Conservation (phyloP, 2,329 filamentous ascomycete species). For the Pyrenophora teres region DNA sequence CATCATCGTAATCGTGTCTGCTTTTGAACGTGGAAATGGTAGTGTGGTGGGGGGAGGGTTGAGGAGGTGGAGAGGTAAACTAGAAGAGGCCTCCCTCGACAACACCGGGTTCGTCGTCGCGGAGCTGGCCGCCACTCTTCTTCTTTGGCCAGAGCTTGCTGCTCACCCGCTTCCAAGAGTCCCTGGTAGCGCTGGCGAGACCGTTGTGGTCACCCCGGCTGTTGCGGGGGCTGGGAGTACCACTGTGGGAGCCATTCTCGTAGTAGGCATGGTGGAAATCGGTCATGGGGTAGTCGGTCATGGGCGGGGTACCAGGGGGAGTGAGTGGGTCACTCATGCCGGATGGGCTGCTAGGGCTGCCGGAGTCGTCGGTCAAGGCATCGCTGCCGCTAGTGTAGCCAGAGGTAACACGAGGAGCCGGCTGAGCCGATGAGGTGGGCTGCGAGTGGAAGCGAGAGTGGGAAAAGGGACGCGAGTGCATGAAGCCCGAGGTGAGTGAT, state of each 20-base stretch:
- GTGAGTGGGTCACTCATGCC: constrained; percentile 69
- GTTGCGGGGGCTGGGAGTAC: constrained; percentile 45
- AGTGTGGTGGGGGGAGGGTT: constrained; percentile 3
- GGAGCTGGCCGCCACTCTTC: constrained; percentile 43
- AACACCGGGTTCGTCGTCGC: constrained; percentile 44
- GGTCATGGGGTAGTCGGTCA: constrained; percentile 56
- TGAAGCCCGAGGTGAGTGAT: constrained; percentile 45
- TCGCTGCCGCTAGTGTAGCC: constrained; percentile 51
- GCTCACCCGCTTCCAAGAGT: constrained; percentile 49
- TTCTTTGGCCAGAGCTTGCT: constrained; percentile 50
- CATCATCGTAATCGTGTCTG: constrained; percentile 40
- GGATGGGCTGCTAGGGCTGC: constrained; percentile 53
- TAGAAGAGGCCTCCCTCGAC: constrained; percentile 45
- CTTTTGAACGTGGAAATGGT: constrained; percentile 14
- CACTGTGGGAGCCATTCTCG: constrained; percentile 39
- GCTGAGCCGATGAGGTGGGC: constrained; percentile 40
- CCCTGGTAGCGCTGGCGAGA: constrained; percentile 42
- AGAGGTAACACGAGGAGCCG: constrained; percentile 33
- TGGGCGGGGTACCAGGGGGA: constrained; percentile 77
- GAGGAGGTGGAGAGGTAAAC: not conserved
- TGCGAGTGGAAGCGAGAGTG: constrained; percentile 47
- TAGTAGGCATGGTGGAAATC: constrained; percentile 45
- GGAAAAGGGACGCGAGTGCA: constrained; percentile 43
- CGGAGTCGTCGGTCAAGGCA: constrained; percentile 66
- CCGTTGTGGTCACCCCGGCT: constrained; percentile 47